Evolutionary conservation across 768 basidiomycete species (phyloP), one percentile per base, ranked within the genome.

Genomic region (Lyophyllum atratum): DNA sequence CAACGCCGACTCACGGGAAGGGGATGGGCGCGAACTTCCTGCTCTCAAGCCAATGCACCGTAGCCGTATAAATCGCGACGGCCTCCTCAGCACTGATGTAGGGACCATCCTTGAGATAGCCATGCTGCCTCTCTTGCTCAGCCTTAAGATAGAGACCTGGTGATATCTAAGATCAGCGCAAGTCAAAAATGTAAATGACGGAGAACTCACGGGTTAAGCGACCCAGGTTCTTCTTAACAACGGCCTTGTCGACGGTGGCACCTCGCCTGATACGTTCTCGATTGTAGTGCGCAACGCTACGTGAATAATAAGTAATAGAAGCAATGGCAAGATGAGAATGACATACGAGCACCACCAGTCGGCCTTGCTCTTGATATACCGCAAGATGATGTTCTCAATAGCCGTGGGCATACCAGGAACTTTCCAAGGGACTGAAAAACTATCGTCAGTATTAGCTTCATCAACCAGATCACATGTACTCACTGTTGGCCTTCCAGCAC

Each of bases 331-430:
- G 9, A 34, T 37, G 43, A 17, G 19, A 34, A 17, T 8, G 2
- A 80, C 87, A 63, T 71, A 89, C 79, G 92, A 95, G 71, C 90
- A 90, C 94, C 95, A 98, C 96, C 96, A 98, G 70, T 99, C 96
- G 21, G 95, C 92, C 80, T 99, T 99, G 76, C 89, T 92, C 82
- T 99, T 99, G 83, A 98, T 95, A 76, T 98, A 99, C 50, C 96
- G 90, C 40, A 99, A 74, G 60, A 99, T 98, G 72, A 99, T 98
- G 72, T 98, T 98, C 76, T 99, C 97, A 61, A 99, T 97, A 11
- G 97, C 94, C 0, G 97, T 98, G 0, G 95, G 95, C 97, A 98
- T 98, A 37, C 97, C 97, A 10, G 95, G 97, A 1, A 98, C 97
- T 74, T 98, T 98, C 97, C 97, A 99, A 21, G 97, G 97, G 66